Base-by-base conservation (phyloP, 2,329 filamentous ascomycete genomes). In the Clarireedia paspali region DNA sequence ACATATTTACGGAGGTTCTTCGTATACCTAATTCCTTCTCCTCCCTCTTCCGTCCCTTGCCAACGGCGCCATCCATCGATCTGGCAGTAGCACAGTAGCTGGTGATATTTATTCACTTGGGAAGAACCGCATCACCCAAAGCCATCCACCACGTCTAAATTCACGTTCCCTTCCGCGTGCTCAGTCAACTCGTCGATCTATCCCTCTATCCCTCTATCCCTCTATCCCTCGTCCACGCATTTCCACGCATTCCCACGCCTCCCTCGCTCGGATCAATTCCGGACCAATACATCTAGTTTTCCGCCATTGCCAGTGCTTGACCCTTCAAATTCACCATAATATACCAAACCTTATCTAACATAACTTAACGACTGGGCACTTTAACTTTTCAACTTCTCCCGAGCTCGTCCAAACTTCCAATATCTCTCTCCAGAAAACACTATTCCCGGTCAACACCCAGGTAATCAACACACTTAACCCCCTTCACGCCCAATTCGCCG, bases 201-300 rank as follows among this genome's bases (percentile, higher is more conserved):
- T 39, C 48, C 17, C 26, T 2, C 20, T 9, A 1, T 27, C 24
- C 27, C 7, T 2, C 20, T 9, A 1, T 27, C 24, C 27, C 7
- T 3, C 38, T 38, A 3, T 42, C 50, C 39, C 15, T n/a, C 4
- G 39, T 20, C 26, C 15, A 50, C 36, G 23, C 6, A 36, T n/a
- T 34, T 23, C 34, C 42, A 20, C 20, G 20, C 20, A 47, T 10
- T 38, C 46, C 47, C 34, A 48, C 40, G 27, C 34, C 38, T 45
- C 38, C 47, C 38, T 45, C 30, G 30, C 44, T 53, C 44, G 34
- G 51, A 48, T 53, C 51, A 24, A 40, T 48, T 48, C 44, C 44
- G 51, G 47, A n/a, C 44, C 44, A 53, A 15, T 53, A 48, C 10
- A 20, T 48, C 12, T 27, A 2, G 36, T 53, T 45, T 27, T 20